Percentiles rank a stretch among this genome's conserved stretches.
These are phyloP conservation scores for Pseudogymnoascus sp. DNA, from an alignment of 2,329 filamentous ascomycete genomes.

Conservation along the genomic window DNA sequence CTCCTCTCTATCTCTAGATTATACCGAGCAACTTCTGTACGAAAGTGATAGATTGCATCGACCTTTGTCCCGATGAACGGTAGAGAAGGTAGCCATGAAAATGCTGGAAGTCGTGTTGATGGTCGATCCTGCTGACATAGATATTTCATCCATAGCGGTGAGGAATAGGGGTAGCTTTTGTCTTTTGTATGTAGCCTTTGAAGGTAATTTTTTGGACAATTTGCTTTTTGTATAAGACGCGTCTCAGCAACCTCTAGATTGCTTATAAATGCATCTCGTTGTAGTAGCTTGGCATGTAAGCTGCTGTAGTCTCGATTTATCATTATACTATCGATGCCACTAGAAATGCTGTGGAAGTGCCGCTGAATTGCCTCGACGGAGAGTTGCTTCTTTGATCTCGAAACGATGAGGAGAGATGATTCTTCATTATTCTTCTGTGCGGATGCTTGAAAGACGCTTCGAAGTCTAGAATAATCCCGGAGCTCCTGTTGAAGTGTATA, in stretches of 20 bases:
- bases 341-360: slow-evolving; percentile 86
- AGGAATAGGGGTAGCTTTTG: no score
- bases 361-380: slow-evolving; percentile 68
- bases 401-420: slow-evolving; percentile 80
- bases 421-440: slow-evolving; percentile 47
- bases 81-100: slow-evolving; percentile 67
- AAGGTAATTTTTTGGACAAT: no score
- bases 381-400: slow-evolving; percentile 70
- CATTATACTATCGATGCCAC: slow-evolving; percentile 87
- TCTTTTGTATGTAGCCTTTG: no score
- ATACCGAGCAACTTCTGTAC: slow-evolving; percentile 71
- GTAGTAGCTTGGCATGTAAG: slow-evolving; percentile 71
- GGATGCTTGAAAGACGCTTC: slow-evolving; percentile 51
- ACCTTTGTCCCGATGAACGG: slow-evolving; percentile 77
- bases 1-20: slow-evolving; percentile 86
- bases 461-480: slow-evolving; percentile 75
- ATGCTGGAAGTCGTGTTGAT: slow-evolving; percentile 65
- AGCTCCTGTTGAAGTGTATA: slow-evolving; percentile 72
- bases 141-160: slow-evolving; percentile 36
- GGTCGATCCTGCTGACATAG: slow-evolving; percentile 60
- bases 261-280: slow-evolving; percentile 61
- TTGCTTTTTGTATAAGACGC: slow-evolving; percentile 67
- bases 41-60: slow-evolving; percentile 83
- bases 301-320: slow-evolving; percentile 78
- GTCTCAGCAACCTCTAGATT: slow-evolving; percentile 74